These are phyloP conservation scores for Aureobasidium namibiae DNA, from an alignment of 2,329 filamentous ascomycete species.

Conservation along the genomic window DNA sequence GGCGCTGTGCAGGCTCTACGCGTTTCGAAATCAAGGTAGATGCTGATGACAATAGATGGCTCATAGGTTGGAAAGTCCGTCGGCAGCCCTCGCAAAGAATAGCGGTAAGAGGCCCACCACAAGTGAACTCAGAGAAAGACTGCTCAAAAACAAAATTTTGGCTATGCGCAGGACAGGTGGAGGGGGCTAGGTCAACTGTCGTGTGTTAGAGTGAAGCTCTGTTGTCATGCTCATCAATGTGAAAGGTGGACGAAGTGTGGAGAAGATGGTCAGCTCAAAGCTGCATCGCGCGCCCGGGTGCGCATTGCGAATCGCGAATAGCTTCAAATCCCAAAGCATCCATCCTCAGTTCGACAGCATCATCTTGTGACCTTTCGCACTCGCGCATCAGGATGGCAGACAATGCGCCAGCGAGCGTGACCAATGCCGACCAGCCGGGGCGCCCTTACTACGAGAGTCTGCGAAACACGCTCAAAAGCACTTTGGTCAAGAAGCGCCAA, in stretches of 20 bases:
- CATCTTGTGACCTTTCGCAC: neutral
- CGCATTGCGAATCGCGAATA: neutral
- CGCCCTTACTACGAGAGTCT: slow-evolving; percentile 63
- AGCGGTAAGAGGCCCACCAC: slow-evolving; percentile 8
- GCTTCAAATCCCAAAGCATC: neutral
- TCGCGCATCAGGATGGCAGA: slow-evolving; percentile 36
- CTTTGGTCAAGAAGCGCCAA: slow-evolving; percentile 56
- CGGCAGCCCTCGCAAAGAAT: slow-evolving; percentile 1
- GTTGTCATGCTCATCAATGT: neutral
- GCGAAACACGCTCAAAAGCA: slow-evolving; percentile 57
- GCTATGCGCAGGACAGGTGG: neutral
- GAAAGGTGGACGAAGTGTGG: neutral
- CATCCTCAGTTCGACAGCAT: neutral
- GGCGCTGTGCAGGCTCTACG: neutral
- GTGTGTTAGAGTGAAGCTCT: neutral
- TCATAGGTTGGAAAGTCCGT: neutral
- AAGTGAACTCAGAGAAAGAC: slow-evolving; percentile 9
- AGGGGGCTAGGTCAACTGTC: neutral
- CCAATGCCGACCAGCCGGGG: slow-evolving; percentile 38
- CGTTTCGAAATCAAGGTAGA: neutral
- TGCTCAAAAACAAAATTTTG: slow-evolving; percentile 9
- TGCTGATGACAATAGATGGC: neutral
- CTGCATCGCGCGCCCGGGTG: neutral
- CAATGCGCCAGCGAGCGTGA: slow-evolving; percentile 33
- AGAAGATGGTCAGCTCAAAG: neutral